phyloP scores from a whole-genome alignment of 768 basidiomycete species.

The Cantharellus cinnabarinus region DNA sequence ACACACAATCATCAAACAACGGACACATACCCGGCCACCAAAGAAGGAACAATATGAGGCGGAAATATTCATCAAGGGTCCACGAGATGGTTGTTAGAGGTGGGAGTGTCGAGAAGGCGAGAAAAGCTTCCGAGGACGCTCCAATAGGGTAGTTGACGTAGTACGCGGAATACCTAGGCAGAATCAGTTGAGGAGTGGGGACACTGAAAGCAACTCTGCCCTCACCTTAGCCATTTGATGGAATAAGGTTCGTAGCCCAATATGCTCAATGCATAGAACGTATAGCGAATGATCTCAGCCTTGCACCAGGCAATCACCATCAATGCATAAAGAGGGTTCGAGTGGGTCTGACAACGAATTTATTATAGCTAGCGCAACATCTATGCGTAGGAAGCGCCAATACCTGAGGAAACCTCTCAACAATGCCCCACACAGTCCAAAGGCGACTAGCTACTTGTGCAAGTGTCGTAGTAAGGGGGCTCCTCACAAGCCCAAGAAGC shows the following conservation, averaged over 20 bases:
- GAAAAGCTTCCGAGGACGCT: slow-evolving; percentile 73
- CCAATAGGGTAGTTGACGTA: slow-evolving; percentile 87
- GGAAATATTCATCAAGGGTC: slow-evolving; percentile 35
- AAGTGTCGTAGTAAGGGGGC: slow-evolving; percentile 49
- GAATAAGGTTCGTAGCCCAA: slow-evolving; percentile 27
- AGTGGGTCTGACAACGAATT: slow-evolving; percentile 28
- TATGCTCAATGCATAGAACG: slow-evolving; percentile 60
- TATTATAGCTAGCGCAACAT: neutral
- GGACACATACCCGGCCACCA: slow-evolving; percentile 72
- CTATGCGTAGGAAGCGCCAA: slow-evolving; percentile 12
- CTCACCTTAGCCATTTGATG: slow-evolving; percentile 5
- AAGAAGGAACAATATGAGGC: slow-evolving; percentile 40
- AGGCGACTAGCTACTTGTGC: slow-evolving; percentile 69
- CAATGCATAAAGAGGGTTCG: slow-evolving; percentile 61
- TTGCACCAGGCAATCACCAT: slow-evolving; percentile 89
- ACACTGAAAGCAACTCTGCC: neutral
- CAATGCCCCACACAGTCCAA: slow-evolving; percentile 71
- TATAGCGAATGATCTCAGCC: slow-evolving; percentile 82
- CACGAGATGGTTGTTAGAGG: slow-evolving; percentile 22
- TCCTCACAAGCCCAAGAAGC: slow-evolving; percentile 56
- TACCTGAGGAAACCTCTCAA: slow-evolving; percentile 40
- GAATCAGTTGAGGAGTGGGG: slow-evolving; percentile 15
- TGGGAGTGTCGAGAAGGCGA: slow-evolving; percentile 62
- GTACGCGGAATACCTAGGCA: slow-evolving; percentile 81
- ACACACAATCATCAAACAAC: neutral